A percentile compares a stretch with the other conserved stretches of the same genome.
phyloP scores from a whole-genome alignment of 2,329 filamentous ascomycete species.

The Alternaria triticina region DNA sequence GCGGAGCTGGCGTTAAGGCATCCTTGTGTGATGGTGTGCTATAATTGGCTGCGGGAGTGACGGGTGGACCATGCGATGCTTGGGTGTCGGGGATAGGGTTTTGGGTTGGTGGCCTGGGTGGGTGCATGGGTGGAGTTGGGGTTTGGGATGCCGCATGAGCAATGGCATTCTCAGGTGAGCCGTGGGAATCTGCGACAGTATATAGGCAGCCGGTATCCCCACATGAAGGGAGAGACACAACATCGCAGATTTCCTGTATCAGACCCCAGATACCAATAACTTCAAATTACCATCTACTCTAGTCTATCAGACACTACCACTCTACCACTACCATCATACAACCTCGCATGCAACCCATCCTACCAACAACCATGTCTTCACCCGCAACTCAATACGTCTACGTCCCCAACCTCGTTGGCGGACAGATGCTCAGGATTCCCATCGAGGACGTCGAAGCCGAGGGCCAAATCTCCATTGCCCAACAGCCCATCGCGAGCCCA shows the following conservation, averaged over 20 bases:
- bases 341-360: background rate
- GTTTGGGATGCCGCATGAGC: constrained; percentile 7
- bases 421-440: constrained; percentile 46
- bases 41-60: constrained; percentile 4
- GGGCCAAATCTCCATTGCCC: constrained; percentile 18
- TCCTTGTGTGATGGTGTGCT: constrained; percentile 6
- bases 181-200: constrained; percentile 4
- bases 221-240: background rate
- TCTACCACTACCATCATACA: background rate
- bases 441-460: constrained; percentile 34
- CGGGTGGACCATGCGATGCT: constrained; percentile 12
- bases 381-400: constrained; percentile 44
- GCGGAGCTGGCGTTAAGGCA: constrained; percentile 17
- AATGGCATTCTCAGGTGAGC: constrained; percentile 6
- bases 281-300: background rate
- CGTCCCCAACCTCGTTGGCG: constrained; percentile 48
- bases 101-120: constrained; percentile 24
- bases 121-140: constrained; percentile 25
- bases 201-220: constrained; percentile 12
- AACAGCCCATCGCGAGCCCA: constrained; percentile 21
- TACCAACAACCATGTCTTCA: constrained; percentile 35
- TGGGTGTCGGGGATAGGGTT: constrained; percentile 29
- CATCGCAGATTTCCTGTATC: background rate
- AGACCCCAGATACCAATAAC: background rate
- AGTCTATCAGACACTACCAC: background rate